Evolutionary conservation across 345 rosid species (phyloP), one percentile per base, ranked within the genome.

Genomic region (Abelmoschus esculentus): DNA sequence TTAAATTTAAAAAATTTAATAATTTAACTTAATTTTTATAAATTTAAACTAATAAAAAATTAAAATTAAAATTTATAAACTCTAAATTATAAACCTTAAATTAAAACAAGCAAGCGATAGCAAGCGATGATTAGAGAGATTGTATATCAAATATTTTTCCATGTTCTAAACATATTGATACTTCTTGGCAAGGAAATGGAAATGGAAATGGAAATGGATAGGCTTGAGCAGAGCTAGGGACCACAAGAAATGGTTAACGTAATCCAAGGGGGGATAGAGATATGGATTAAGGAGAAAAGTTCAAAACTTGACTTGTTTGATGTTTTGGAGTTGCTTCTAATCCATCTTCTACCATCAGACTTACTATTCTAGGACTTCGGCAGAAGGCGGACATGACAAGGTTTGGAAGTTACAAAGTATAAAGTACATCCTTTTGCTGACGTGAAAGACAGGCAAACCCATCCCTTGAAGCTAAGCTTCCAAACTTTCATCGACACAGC

Each of bases 391-490:
- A 34, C 66, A n/a, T 34, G 47, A 17, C 47, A 34, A 36, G 38
- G 66, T 8, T 36, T 61, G 66, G 13, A 61, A 61, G 46, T n/a
- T 17, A 17, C 26, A 36, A 61, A 61, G 61, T 26, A 13, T 56
- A 56, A 9, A 2, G 7, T 10, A 61, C 11, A 61, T 31, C 28
- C 13, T 2, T 42, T 10, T 50, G 46, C 32, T 42, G 71, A 61
- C 82, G 77, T 75, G 72, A 32, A 75, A 60, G 77, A 70, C 38
- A 78, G 67, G 69, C 75, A 59, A 66, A 18, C 69, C n/a, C 3
- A 61, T 14, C 65, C 28, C 13, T 56, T 42, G 17, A 14, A 5
- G 31, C 12, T 44, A 29, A 14, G 46, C 36, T 50, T 50, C 29
- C 69, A 31, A 2, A 22, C 32, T 55, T 2, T 19, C 31, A 31